Evolutionary conservation across 2,329 filamentous ascomycete species (phyloP).

Genomic region (Apiospora aurea): DNA sequence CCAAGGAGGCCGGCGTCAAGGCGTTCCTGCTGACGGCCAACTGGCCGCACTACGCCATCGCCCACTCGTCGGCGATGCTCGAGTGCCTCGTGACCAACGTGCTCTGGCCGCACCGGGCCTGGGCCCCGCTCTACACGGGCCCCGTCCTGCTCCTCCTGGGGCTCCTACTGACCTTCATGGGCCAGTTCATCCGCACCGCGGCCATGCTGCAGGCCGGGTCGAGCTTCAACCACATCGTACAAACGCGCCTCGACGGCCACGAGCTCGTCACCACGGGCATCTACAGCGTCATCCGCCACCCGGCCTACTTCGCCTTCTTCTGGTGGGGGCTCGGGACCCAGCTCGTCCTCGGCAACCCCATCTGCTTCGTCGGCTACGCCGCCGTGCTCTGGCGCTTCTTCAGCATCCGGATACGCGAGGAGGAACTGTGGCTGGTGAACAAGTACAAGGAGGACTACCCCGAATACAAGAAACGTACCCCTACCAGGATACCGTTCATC

Average conservation of each 20-base stretch:
- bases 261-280: slow-evolving; percentile 83
- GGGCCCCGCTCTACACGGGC: slow-evolving; percentile 54
- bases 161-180: slow-evolving; percentile 67
- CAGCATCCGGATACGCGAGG: slow-evolving; percentile 71
- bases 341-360: slow-evolving; percentile 81
- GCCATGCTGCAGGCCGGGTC: slow-evolving; percentile 90
- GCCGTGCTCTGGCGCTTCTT: slow-evolving; percentile 89
- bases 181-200: slow-evolving; percentile 77
- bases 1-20: slow-evolving; percentile 70
- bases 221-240: slow-evolving; percentile 91
- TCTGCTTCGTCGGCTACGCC: slow-evolving; percentile 79
- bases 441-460: slow-evolving; percentile 90
- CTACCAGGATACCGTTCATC: slow-evolving; percentile 84
- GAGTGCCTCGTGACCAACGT: slow-evolving; percentile 73
- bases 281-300: slow-evolving; percentile 80
- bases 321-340: slow-evolving; percentile 98
- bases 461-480: slow-evolving; percentile 73
- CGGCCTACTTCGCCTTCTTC: slow-evolving; percentile 97
- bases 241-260: slow-evolving; percentile 74
- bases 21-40: slow-evolving; percentile 88
- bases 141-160: slow-evolving; percentile 61
- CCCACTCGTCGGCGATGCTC: slow-evolving; percentile 75
- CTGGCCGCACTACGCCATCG: slow-evolving; percentile 82
- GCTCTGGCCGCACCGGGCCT: slow-evolving; percentile 59
- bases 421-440: slow-evolving; percentile 77